These are phyloP conservation scores for Pseudocercospora ulei DNA, from an alignment of 2,329 filamentous ascomycete genomes.

Conservation along the genomic window DNA sequence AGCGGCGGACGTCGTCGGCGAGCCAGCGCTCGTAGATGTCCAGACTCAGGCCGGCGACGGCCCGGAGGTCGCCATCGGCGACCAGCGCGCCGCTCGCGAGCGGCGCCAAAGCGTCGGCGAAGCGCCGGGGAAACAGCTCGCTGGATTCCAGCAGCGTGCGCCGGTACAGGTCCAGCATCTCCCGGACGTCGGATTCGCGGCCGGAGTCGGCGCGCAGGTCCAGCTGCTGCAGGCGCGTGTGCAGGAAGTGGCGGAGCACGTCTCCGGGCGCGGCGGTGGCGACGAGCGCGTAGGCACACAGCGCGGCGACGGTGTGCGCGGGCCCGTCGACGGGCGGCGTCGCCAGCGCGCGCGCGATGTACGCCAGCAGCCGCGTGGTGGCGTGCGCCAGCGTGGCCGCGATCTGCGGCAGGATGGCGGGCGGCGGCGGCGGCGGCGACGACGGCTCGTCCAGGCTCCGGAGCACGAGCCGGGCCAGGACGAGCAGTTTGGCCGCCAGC, in stretches of 20 bases:
- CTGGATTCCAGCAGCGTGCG: constrained; percentile 69
- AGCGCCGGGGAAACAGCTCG: constrained; percentile 59
- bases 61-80: constrained; percentile 57
- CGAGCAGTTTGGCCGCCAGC: constrained; percentile 54
- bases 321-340: constrained; percentile 34
- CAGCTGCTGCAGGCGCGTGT: constrained; percentile 61
- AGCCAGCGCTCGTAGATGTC: constrained; percentile 74
- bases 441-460: constrained; percentile 56
- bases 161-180: constrained; percentile 62
- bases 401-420: constrained; percentile 41
- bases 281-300: constrained; percentile 72
- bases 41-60: constrained; percentile 60
- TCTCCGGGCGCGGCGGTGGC: constrained; percentile 72
- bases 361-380: constrained; percentile 55
- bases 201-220: constrained; percentile 49
- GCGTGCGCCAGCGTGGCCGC: constrained; percentile 54
- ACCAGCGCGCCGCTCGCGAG: constrained; percentile 64
- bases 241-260: constrained; percentile 67
- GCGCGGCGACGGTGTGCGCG: constrained; percentile 53
- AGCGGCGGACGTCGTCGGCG: constrained; percentile 69
- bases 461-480: constrained; percentile 63
- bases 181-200: constrained; percentile 48
- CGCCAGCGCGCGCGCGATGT: constrained; percentile 49
- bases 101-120: constrained; percentile 58
- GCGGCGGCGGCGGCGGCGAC: no score